phyloP scores from a whole-genome alignment of 106 monocot genomes.

The Phalaenopsis equestris region DNA sequence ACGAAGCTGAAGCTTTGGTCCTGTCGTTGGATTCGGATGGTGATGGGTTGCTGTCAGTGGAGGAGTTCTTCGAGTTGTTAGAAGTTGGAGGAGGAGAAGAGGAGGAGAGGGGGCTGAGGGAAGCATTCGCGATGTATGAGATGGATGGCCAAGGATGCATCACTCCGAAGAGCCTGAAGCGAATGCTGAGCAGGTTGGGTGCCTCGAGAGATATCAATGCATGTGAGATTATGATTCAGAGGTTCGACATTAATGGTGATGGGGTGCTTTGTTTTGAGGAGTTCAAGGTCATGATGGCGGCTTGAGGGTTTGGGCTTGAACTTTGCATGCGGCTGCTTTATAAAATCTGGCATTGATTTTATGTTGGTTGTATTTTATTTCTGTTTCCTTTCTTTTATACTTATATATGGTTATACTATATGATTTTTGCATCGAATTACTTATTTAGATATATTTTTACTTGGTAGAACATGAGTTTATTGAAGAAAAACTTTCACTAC shows the following conservation, averaged over 20 bases:
- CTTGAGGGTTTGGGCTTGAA: slow-evolving; percentile 24
- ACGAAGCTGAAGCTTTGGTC: slow-evolving; percentile 30
- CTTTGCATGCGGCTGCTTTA: too few relatives aligned
- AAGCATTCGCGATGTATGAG: slow-evolving; percentile 40
- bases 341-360: too few relatives aligned
- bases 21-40: slow-evolving; percentile 34
- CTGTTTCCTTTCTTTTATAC: too few relatives aligned
- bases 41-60: slow-evolving; percentile 15
- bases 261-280: slow-evolving; percentile 59
- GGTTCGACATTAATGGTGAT: slow-evolving; percentile 49
- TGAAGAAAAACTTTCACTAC: too few relatives aligned
- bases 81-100: slow-evolving; percentile 22
- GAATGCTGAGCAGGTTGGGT: slow-evolving; percentile 13
- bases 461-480: too few relatives aligned
- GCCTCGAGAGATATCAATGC: neutral
- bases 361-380: too few relatives aligned
- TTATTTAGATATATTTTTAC: too few relatives aligned
- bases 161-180: slow-evolving; percentile 18
- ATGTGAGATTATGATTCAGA: slow-evolving; percentile 16
- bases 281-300: slow-evolving; percentile 61
- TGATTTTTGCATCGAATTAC: too few relatives aligned
- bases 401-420: too few relatives aligned
- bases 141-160: slow-evolving; percentile 33
- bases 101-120: slow-evolving; percentile 25
- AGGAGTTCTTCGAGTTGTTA: slow-evolving; percentile 11